Evolutionary conservation across 2,329 filamentous ascomycete genomes (phyloP), one percentile per base, ranked within the genome.

Genomic region (Colletotrichum orchidophilum): DNA sequence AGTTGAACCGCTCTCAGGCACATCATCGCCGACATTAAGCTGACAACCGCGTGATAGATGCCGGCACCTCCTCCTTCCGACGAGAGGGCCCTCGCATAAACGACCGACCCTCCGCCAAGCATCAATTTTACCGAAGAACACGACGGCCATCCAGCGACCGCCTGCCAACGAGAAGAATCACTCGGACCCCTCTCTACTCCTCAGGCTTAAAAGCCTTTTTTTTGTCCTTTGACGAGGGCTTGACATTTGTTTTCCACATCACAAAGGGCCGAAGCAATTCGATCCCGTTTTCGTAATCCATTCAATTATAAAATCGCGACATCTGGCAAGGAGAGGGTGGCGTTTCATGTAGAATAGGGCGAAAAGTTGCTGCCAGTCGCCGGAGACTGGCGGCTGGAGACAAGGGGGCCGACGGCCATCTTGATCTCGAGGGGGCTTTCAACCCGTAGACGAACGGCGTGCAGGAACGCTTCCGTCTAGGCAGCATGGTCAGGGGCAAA

Each of bases 21-120:
- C 24, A 54, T 9, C 21, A 15, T 15, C 12, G 18, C 46, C 15
- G 33, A 21, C 66, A 58, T 5, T 1, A 2, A 39, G 9, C 59
- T 78, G 68, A 77, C 70, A 9, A 15, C 53, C 15, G 35, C 3
- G 7, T 2, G 13, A 18, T 29, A 80, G 79, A 66, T 78, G 57
- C 78, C 79, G 7, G 74, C 76, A 63, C 78, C 80, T 18, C 80
- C 80, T 42, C 78, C 80, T 31, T 66, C 66, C 13, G 75, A 74
- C 39, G 80, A 81, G 60, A 76, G 74, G 57, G 77, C 75, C 8
- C 71, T 82, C 42, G 80, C 79, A 33, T 82, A 80, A 73, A 71
- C 35, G 5, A 62, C n/a, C 54, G n/a, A 42, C 8, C 21, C 12
- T 18, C 58, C 29, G 15, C 29, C n/a, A 24, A 46, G 31, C 27